Conservation (phyloP, 257 asterid species). For the Galeopsis tetrahit region DNA sequence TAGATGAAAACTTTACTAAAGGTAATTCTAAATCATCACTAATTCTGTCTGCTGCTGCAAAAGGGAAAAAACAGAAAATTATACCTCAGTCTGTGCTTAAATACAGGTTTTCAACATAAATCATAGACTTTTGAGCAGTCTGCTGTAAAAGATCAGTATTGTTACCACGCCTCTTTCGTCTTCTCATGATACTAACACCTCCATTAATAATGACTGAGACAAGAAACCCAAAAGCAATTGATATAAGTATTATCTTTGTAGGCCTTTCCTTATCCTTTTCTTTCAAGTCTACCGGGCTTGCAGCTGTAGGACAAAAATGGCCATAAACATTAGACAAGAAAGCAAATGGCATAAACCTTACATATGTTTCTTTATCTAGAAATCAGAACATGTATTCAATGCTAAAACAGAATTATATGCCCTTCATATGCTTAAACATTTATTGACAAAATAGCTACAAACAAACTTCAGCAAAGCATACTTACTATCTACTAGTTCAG, state of each 20-base stretch:
- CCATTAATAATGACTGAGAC: not conserved
- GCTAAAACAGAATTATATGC: too few species aligned
- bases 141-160: not conserved
- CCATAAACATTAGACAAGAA: not conserved
- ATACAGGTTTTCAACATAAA: not conserved
- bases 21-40: not conserved
- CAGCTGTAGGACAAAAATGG: not conserved
- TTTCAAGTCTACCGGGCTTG: not conserved
- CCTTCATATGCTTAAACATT: not conserved
- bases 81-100: not conserved
- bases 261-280: not conserved
- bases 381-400: too few species aligned
- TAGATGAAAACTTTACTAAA: not conserved
- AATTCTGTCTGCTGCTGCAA: not conserved
- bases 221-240: conserved; percentile 10
- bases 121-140: not conserved
- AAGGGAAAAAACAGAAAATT: not conserved
- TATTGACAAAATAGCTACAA: not conserved
- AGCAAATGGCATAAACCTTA: too few species aligned
- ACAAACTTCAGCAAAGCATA: not conserved
- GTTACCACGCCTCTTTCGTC: conserved; percentile 1
- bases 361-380: too few species aligned
- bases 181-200: not conserved
- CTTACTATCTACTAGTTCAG: conserved; percentile 18
- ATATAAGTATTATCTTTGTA: not conserved